Conservation (phyloP, 352 stramenopile species). For the Pythium periplocum region DNA sequence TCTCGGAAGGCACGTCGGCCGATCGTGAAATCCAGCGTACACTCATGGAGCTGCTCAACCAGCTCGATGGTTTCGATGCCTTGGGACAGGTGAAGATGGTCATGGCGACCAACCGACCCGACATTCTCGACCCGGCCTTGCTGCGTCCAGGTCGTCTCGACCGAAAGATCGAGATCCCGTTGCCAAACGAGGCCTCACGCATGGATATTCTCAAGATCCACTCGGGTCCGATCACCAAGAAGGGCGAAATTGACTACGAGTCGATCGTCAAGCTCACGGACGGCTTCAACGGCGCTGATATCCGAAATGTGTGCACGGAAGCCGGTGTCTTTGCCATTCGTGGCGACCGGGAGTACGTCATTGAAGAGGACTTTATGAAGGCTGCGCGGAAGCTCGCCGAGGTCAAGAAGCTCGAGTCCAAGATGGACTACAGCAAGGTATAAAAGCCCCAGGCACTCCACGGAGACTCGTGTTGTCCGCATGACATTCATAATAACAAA, state of each 20-base stretch:
- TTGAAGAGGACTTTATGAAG: constrained; percentile 99
- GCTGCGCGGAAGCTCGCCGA: constrained; percentile 98
- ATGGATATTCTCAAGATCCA: constrained; percentile 99
- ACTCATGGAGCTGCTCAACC: constrained; percentile 99
- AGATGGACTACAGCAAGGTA: constrained; percentile 99
- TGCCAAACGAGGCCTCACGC: constrained; percentile 97
- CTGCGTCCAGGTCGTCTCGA: constrained; percentile 97
- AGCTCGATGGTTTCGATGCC: constrained; percentile 99
- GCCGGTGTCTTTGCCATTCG: constrained; percentile 98
- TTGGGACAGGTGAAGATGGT: constrained; percentile 99
- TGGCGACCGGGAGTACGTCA: constrained; percentile 97
- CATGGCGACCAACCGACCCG: constrained; percentile 98
- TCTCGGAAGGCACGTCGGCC: constrained; percentile 95
- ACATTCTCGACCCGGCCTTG: constrained; percentile 99
- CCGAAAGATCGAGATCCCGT: constrained; percentile 99
- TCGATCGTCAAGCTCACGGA: constrained; percentile 99
- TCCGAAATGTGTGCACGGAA: constrained; percentile 98
- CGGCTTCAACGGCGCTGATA: constrained; percentile 99
- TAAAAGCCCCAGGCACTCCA: constrained; percentile 41
- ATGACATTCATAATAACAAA: too few species aligned
- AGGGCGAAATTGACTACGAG: constrained; percentile 99
- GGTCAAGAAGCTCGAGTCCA: constrained; percentile 99
- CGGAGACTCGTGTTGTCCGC: too few species aligned
- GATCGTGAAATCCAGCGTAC: constrained; percentile 99
- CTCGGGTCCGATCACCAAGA: constrained; percentile 96